phyloP scores from a whole-genome alignment of 140 eudicot species.

The Oenanthe javanica region DNA sequence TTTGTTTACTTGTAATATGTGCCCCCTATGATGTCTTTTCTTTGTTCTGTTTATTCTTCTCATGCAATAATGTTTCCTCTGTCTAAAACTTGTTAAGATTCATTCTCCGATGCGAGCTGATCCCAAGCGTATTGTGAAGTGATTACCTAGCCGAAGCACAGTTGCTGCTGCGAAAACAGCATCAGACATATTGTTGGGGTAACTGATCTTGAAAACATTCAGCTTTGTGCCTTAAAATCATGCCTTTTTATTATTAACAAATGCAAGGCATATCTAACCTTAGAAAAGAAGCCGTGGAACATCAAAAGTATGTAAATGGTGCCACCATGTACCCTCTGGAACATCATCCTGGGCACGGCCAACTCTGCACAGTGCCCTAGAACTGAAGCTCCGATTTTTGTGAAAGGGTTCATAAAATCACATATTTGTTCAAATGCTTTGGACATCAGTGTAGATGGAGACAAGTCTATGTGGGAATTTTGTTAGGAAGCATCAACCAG shows the following conservation, averaged over 20 bases:
- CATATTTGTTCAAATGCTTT: not conserved
- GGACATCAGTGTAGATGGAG: not conserved
- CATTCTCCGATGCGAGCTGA: conserved; percentile 97
- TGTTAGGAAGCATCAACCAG: not conserved
- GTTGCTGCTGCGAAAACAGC: conserved; percentile 71
- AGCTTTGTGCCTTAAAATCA: not conserved
- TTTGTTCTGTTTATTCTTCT: not conserved
- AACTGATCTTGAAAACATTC: conserved; percentile 11
- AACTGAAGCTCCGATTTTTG: conserved; percentile 11
- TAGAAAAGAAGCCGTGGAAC: conserved; percentile 63
- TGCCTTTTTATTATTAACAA: no score
- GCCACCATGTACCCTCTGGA: conserved; percentile 93
- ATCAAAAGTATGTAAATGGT: conserved; percentile 67
- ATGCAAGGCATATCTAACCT: conserved; percentile 11
- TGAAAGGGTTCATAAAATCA: not conserved
- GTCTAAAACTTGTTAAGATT: conserved; percentile 63
- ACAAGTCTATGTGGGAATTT: not conserved
- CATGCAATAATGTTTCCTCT: not conserved
- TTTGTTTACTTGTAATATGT: not conserved
- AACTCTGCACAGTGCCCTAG: conserved; percentile 68
- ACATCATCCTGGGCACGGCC: conserved; percentile 75
- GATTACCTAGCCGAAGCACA: conserved; percentile 64
- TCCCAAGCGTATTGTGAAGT: conserved; percentile 72
- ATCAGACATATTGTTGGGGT: conserved; percentile 75
- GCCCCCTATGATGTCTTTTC: not conserved